Evolutionary conservation across 2,329 filamentous ascomycete species (phyloP).

Genomic region (Stagonosporopsis chrysanthemi): DNA sequence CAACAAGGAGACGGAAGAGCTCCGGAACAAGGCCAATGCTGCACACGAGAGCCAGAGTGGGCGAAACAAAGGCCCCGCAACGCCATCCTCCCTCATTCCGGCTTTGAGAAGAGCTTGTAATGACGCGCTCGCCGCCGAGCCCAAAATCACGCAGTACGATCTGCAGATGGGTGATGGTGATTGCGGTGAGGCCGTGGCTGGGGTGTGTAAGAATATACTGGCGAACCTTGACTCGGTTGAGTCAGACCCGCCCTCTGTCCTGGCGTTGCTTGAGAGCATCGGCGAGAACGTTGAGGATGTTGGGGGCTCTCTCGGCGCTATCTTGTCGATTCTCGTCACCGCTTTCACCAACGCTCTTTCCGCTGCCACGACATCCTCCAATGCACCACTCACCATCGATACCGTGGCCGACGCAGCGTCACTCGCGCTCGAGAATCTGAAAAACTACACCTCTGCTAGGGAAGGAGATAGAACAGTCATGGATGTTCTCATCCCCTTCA

Average conservation of each 20-base stretch:
- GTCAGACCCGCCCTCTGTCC: constrained; percentile 57
- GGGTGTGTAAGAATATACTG: constrained; percentile 69
- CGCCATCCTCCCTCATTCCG: constrained; percentile 52
- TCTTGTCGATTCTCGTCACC: constrained; percentile 88
- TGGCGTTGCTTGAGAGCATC: constrained; percentile 67
- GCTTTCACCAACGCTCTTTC: constrained; percentile 64
- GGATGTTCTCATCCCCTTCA: constrained; percentile 89
- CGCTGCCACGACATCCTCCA: constrained; percentile 35
- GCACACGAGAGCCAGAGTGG: constrained; percentile 27
- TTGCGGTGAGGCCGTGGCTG: constrained; percentile 73
- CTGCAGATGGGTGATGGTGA: constrained; percentile 90
- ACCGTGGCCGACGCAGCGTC: constrained; percentile 52
- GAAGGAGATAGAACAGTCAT: constrained; percentile 90
- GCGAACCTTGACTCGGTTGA: constrained; percentile 61
- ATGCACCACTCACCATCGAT: constrained; percentile 43
- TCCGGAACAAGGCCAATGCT: constrained; percentile 42
- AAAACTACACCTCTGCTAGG: constrained; percentile 81
- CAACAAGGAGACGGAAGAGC: constrained; percentile 36
- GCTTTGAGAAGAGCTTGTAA: constrained; percentile 54
- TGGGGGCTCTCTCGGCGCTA: constrained; percentile 76
- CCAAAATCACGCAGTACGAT: constrained; percentile 71
- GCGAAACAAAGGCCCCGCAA: constrained; percentile 38
- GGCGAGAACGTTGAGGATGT: constrained; percentile 71
- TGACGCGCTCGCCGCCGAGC: constrained; percentile 65
- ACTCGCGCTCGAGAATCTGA: constrained; percentile 54